Conservation (phyloP, 2,329 filamentous ascomycete genomes). For the Ampelomyces quisqualis region DNA sequence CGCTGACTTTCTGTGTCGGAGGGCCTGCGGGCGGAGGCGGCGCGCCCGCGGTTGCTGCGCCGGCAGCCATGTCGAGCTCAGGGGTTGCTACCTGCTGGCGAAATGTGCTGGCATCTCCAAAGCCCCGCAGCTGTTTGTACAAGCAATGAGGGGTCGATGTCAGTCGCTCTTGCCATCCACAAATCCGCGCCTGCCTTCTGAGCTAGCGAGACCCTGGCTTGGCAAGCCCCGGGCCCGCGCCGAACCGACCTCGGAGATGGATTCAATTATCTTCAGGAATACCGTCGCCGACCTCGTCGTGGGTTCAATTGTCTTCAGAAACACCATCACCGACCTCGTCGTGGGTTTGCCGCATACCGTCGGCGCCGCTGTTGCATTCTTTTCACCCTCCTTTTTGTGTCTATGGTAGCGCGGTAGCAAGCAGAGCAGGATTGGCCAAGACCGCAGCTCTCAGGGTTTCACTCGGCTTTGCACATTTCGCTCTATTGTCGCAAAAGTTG, state of each 20-base stretch:
- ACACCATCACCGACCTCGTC: constrained; percentile 6
- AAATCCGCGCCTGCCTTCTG: too few relatives aligned
- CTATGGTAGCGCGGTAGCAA: too few relatives aligned
- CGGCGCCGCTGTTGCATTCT: not conserved
- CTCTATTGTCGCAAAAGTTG: constrained; percentile 14
- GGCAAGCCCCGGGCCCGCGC: not conserved
- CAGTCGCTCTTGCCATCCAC: too few relatives aligned
- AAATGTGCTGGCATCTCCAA: constrained; percentile 9
- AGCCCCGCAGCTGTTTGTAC: not conserved
- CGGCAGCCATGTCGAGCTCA: constrained; percentile 34
- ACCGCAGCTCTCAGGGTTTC: constrained; percentile 3
- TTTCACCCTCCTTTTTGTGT: not conserved
- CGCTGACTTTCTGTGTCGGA: constrained; percentile 63
- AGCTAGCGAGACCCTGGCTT: constrained; percentile 13
- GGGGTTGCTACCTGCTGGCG: constrained; percentile 7
- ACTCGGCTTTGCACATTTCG: not conserved
- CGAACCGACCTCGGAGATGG: constrained; percentile 5
- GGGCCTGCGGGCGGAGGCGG: constrained; percentile 38
- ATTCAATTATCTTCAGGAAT: constrained; percentile 7
- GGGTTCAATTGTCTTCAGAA: constrained; percentile 16
- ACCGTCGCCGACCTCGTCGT: constrained; percentile 5
- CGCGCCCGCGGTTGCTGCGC: constrained; percentile 35
- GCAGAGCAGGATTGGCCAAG: too few relatives aligned
- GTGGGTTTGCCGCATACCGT: constrained; percentile 2
- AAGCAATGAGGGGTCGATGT: too few relatives aligned